These are phyloP conservation scores for Cenchrus americanus DNA, from an alignment of 176 grass and related monocot species.

Conservation along the genomic window DNA sequence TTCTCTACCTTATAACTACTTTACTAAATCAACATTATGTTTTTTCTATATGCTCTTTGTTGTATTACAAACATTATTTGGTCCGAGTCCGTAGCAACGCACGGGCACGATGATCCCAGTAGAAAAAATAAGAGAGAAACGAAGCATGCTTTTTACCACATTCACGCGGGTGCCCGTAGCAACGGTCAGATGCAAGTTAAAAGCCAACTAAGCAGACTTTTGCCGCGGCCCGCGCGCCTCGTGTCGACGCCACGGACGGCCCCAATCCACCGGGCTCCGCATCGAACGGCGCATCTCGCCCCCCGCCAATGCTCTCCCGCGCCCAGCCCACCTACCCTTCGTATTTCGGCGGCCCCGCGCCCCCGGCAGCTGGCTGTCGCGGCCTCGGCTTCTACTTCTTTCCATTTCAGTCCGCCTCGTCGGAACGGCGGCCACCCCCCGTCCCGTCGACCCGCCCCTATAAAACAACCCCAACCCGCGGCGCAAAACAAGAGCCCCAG, in stretches of 20 bases:
- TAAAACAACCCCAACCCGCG: too few relatives aligned
- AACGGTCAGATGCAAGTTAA: too few relatives aligned
- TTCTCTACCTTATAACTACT: too few relatives aligned
- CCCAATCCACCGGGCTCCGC: not conserved
- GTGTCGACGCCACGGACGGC: constrained; percentile 15
- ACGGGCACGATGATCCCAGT: too few relatives aligned
- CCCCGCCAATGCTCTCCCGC: not conserved
- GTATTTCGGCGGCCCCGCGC: not conserved
- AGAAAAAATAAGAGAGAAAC: too few relatives aligned
- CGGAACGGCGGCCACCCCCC: not conserved
- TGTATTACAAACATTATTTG: too few relatives aligned
- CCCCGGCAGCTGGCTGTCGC: not conserved
- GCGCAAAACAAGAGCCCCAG: not conserved
- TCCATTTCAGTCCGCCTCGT: not conserved
- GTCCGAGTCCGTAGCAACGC: too few relatives aligned
- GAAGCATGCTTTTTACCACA: too few relatives aligned
- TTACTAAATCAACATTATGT: too few relatives aligned
- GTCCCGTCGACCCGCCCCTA: not conserved
- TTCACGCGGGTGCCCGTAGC: too few relatives aligned
- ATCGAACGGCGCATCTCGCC: not conserved
- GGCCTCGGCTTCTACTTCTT: not conserved
- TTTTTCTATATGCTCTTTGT: too few relatives aligned
- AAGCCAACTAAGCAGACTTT: too few relatives aligned
- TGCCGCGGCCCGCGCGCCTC: not conserved
- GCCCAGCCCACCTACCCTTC: not conserved